Evolutionary conservation across 1,139 yeast species (phyloP).

Genomic region (Groenewaldozyma sp.): DNA sequence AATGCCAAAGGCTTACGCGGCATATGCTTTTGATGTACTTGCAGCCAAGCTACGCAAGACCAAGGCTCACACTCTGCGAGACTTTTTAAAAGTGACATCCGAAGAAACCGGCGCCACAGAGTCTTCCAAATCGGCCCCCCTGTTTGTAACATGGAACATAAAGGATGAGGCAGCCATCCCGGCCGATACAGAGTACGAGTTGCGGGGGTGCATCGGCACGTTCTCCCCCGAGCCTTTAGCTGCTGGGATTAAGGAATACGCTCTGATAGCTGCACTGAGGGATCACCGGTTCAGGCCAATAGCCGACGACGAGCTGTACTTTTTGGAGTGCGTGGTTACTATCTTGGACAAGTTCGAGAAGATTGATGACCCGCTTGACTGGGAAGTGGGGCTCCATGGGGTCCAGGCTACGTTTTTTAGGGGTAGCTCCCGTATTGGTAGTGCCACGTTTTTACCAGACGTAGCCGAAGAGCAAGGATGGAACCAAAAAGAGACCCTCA

Average conservation of each 20-base stretch:
- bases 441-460: constrained; percentile 83
- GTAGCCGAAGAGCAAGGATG: constrained; percentile 89
- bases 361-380: constrained; percentile 46
- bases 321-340: constrained; percentile 49
- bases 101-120: no score
- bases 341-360: constrained; percentile 52
- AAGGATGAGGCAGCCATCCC: constrained; percentile 23
- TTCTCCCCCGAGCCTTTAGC: constrained; percentile 44
- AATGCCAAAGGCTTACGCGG: constrained; percentile 26
- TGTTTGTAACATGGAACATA: constrained; percentile 84
- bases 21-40: constrained; percentile 35
- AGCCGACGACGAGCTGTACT: constrained; percentile 42
- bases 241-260: constrained; percentile 51
- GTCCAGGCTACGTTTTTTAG: constrained; percentile 46
- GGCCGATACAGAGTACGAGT: no score
- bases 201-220: constrained; percentile 94
- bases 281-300: constrained; percentile 76
- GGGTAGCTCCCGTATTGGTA: constrained; percentile 26
- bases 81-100: no score
- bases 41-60: constrained; percentile 23
- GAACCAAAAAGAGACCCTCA: constrained; percentile 63
- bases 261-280: constrained; percentile 61
- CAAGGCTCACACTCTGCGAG: neutral
- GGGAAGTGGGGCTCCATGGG: constrained; percentile 83
- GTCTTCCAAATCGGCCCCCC: constrained; percentile 35